Evolutionary conservation across 352 stramenopile species (phyloP).

Genomic region (Globisporangium ultimum): DNA sequence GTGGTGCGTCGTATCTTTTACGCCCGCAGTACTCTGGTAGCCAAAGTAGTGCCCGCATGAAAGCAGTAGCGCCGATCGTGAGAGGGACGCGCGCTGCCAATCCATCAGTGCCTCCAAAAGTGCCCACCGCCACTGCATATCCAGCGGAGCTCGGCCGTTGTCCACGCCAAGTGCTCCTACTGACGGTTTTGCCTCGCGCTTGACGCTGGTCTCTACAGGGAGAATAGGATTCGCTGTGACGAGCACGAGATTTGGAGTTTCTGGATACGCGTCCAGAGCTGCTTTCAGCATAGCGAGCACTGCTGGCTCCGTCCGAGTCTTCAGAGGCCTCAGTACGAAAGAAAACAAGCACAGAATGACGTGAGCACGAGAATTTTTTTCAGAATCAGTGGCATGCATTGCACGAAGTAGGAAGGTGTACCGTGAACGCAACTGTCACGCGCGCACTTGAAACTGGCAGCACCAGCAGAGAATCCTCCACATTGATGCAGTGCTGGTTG

Average conservation of each 20-base stretch:
- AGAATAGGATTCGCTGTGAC: neutral
- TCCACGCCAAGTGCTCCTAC: neutral
- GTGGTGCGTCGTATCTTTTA: slow-evolving; percentile 34
- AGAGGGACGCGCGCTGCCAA: slow-evolving; percentile 26
- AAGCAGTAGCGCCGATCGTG: slow-evolving; percentile 19
- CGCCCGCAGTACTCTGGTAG: slow-evolving; percentile 18
- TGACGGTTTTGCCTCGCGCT: neutral
- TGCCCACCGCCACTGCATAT: slow-evolving; percentile 13
- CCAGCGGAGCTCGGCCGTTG: neutral
- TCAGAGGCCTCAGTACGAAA: no score
- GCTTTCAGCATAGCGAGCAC: slow-evolving; percentile 2
- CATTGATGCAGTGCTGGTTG: neutral
- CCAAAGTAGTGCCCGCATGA: slow-evolving; percentile 16
- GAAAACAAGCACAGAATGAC: no score
- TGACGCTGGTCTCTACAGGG: neutral
- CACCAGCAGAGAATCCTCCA: slow-evolving; percentile 5
- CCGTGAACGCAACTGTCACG: neutral
- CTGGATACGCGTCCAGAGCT: slow-evolving; percentile 3
- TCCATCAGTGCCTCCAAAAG: slow-evolving; percentile 22
- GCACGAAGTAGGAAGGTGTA: neutral
- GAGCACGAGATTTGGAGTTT: slow-evolving; percentile 1
- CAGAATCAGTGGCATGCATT: neutral
- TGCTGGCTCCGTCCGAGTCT: neutral
- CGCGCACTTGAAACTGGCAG: neutral
- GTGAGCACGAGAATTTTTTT: no score